phyloP scores from a whole-genome alignment of 1,284 basidiomycete genomes.

The Moesziomyces sp. region DNA sequence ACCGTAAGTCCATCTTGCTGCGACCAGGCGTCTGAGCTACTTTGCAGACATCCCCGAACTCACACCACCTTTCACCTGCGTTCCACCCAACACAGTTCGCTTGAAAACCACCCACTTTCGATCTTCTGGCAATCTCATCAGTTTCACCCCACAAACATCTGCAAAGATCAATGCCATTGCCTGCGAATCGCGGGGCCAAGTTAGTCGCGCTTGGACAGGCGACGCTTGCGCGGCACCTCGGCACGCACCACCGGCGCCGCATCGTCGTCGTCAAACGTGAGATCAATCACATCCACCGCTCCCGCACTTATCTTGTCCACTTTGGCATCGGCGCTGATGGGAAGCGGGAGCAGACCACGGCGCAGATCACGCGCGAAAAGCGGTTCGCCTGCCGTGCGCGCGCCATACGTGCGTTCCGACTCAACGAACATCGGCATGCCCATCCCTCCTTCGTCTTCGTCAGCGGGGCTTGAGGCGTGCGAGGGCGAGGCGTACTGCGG shows the following conservation, averaged over 20 bases:
- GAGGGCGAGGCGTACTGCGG: slow-evolving; percentile 35
- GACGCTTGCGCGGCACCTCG: slow-evolving; percentile 13
- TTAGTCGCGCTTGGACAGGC: slow-evolving; percentile 29
- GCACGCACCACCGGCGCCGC: neutral
- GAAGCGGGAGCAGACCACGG: slow-evolving; percentile 23
- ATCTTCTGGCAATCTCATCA: neutral
- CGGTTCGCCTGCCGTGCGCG: slow-evolving; percentile 41
- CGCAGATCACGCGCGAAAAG: slow-evolving; percentile 43
- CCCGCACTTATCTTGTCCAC: too few relatives aligned
- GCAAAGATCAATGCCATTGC: too few relatives aligned
- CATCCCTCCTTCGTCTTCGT: neutral
- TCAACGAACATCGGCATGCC: slow-evolving; percentile 29
- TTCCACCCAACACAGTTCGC: slow-evolving; percentile 2
- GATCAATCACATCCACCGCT: slow-evolving; percentile 27
- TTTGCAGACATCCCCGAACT: too few relatives aligned
- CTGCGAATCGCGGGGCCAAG: neutral
- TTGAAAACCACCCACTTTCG: too few relatives aligned
- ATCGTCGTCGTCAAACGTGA: slow-evolving; percentile 43
- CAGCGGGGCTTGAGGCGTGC: slow-evolving; percentile 1
- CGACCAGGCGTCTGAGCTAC: neutral
- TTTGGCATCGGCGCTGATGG: neutral
- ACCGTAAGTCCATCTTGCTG: slow-evolving; percentile 40
- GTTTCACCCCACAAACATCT: too few relatives aligned
- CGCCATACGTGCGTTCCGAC: slow-evolving; percentile 47
- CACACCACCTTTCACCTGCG: too few relatives aligned